These are phyloP conservation scores for Russula sp. DNA, from an alignment of 768 basidiomycete genomes.

Conservation along the genomic window DNA sequence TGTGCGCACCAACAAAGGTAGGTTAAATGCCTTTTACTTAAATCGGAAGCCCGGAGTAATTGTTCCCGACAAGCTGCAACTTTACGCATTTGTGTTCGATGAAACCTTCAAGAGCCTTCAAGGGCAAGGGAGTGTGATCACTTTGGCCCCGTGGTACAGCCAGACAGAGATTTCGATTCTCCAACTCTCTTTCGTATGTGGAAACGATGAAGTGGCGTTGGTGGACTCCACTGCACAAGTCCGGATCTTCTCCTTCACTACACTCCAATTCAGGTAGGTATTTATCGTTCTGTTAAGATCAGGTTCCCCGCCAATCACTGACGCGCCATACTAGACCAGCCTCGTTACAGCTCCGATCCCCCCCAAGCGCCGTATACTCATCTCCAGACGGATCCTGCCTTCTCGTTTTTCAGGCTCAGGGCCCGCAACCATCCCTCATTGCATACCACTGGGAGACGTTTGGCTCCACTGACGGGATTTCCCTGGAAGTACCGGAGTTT, in stretches of 20 bases:
- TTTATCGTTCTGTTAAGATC: not conserved
- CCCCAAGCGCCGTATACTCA: constrained; percentile 35
- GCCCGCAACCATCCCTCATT: constrained; percentile 24
- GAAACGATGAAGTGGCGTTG: constrained; percentile 48
- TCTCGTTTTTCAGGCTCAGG: constrained; percentile 30
- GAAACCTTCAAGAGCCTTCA: constrained; percentile 39
- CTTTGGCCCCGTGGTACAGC: constrained; percentile 42
- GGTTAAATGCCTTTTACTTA: not conserved
- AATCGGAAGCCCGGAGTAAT: not conserved
- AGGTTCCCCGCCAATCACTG: not conserved
- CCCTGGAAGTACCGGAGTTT: constrained; percentile 31
- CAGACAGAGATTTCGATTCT: constrained; percentile 27
- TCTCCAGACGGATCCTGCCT: constrained; percentile 54
- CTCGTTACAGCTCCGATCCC: constrained; percentile 33
- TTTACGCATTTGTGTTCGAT: constrained; percentile 45
- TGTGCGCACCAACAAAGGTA: constrained; percentile 42
- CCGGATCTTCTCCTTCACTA: constrained; percentile 48
- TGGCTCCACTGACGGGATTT: constrained; percentile 43
- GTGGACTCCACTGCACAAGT: constrained; percentile 40
- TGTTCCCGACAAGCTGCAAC: constrained; percentile 24
- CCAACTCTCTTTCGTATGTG: constrained; percentile 39
- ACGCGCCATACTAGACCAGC: constrained; percentile 36
- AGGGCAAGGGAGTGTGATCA: constrained; percentile 36
- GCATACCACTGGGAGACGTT: constrained; percentile 55
- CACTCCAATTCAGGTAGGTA: constrained; percentile 47